These are phyloP conservation scores for Magnolia changhungtana DNA, from an alignment of 164 flowering plant species.

Conservation along the genomic window DNA sequence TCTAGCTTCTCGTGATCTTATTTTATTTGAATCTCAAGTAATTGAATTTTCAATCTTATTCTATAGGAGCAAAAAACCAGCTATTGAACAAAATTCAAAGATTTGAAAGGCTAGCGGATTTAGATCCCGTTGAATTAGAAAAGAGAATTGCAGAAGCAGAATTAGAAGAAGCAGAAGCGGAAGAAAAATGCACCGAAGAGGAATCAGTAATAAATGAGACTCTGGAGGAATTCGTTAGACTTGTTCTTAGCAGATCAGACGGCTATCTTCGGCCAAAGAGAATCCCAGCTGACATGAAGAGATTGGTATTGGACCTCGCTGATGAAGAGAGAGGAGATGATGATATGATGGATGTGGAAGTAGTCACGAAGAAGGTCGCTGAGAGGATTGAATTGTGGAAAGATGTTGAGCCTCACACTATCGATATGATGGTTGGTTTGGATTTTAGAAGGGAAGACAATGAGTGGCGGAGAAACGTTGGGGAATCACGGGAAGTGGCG, in stretches of 20 bases:
- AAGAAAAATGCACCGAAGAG: constrained; percentile 5
- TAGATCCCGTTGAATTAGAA: constrained; percentile 81
- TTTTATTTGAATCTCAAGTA: not conserved
- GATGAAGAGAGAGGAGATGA: constrained; percentile 40
- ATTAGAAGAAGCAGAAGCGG: constrained; percentile 23
- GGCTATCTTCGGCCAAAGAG: constrained; percentile 3
- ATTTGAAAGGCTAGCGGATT: constrained; percentile 66
- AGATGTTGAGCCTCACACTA: constrained; percentile 56
- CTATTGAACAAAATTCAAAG: constrained; percentile 62
- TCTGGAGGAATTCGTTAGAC: constrained; percentile 16
- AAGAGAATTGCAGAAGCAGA: constrained; percentile 48
- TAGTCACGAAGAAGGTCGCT: constrained; percentile 36
- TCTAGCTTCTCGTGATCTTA: not conserved
- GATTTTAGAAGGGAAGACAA: constrained; percentile 46
- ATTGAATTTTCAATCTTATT: not conserved
- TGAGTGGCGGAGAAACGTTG: constrained; percentile 44
- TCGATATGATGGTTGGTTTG: constrained; percentile 81
- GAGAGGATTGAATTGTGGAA: constrained; percentile 62
- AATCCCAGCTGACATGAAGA: constrained; percentile 48
- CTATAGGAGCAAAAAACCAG: constrained; percentile 64
- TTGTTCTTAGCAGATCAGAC: constrained; percentile 23
- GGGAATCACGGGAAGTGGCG: constrained; percentile 35
- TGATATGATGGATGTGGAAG: constrained; percentile 16
- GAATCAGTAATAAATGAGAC: constrained; percentile 16
- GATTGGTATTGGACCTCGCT: constrained; percentile 49